Conservation (phyloP, 2,329 filamentous ascomycete species). For the Capronia americana region DNA sequence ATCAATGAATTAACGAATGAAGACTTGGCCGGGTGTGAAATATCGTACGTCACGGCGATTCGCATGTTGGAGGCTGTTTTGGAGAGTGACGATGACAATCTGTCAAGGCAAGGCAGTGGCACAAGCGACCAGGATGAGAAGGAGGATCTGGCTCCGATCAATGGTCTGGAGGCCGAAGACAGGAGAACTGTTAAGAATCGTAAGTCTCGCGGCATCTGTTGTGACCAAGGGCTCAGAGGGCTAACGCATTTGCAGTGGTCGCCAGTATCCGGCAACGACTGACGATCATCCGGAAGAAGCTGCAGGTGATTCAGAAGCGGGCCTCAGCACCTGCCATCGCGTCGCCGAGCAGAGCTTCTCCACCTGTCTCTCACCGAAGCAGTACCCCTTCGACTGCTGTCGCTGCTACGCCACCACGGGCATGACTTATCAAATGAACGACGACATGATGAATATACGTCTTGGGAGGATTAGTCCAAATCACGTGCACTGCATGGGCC, state of each 20-base stretch:
- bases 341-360: slow-evolving; percentile 36
- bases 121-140: slow-evolving; percentile 42
- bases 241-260: slow-evolving; percentile 50
- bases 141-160: slow-evolving; percentile 48
- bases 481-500: neutral
- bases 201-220: slow-evolving; percentile 46
- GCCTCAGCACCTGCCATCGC: slow-evolving; percentile 48
- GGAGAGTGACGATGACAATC: slow-evolving; percentile 72
- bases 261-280: slow-evolving; percentile 57
- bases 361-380: slow-evolving; percentile 36
- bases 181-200: slow-evolving; percentile 57
- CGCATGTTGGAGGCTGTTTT: slow-evolving; percentile 94
- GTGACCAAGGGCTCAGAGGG: neutral
- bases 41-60: slow-evolving; percentile 91
- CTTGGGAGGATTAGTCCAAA: slow-evolving; percentile 3
- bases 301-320: slow-evolving; percentile 55
- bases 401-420: slow-evolving; percentile 32
- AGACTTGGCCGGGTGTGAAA: slow-evolving; percentile 84
- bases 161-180: slow-evolving; percentile 55
- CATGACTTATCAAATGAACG: slow-evolving; percentile 19
- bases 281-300: slow-evolving; percentile 56
- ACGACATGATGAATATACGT: slow-evolving; percentile 19
- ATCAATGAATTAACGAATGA: slow-evolving; percentile 95
- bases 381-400: slow-evolving; percentile 25
- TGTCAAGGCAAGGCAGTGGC: slow-evolving; percentile 41